Evolutionary conservation across 768 basidiomycete species (phyloP), one percentile per base, ranked within the genome.

Genomic region (Chalciporus piperatus): DNA sequence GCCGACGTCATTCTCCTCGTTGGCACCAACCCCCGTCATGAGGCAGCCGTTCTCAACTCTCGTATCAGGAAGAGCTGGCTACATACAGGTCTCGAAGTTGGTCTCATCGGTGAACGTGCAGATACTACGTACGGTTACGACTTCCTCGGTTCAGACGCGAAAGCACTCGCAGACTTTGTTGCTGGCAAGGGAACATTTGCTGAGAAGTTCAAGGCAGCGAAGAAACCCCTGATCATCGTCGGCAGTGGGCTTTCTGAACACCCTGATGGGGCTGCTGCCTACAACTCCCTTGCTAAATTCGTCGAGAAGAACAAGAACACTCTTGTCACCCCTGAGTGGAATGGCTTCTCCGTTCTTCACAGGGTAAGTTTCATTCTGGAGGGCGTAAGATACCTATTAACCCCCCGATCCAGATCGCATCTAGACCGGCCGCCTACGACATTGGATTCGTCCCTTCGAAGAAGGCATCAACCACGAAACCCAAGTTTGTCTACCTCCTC

Each of bases 401-500:
- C 4, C 13, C 23, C 48, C 4, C 12, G 17, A 16, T 62, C 25
- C 25, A 97, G 94, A 78, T 81, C 48, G 95, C 93, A 10, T 99
- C 97, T 41, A 85, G 93, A 49, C 77, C 96, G 7, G 97, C 94
- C 10, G 91, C 94, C 1, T 96, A 96, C 67, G 97, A 99, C 55
- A 79, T 95, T 51, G 95, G 94, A 45, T 99, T 98, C 70, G 84
- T 89, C 22, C 88, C 97, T 0, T 86, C 94, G 11, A 77, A 87
- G 62, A 79, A 83, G 57, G 89, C 94, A 3, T 76, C 91, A 14
- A 63, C 75, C 46, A 80, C 82, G 42, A 84, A 81, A 56, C 89
- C 97, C 57, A 99, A 98, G 72, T 98, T 98, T 73, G 74, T 99
- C 58, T 98, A 97, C 74, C 85, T 99, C 45, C 81, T 99, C 51